These are phyloP conservation scores for Penstemon barbatus DNA, from an alignment of 257 asterid genomes.

Conservation along the genomic window DNA sequence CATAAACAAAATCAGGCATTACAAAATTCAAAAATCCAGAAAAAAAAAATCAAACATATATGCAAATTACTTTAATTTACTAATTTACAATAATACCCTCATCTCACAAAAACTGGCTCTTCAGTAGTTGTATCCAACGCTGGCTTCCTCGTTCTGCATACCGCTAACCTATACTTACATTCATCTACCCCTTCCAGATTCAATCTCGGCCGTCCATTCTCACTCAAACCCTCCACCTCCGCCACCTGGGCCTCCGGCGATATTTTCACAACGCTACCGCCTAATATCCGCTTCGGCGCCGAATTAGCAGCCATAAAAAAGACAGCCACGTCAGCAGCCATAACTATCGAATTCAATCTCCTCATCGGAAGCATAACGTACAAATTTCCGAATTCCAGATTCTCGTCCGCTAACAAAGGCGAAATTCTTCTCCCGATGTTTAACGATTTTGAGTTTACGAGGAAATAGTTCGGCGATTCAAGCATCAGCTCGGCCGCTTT, in stretches of 20 bases:
- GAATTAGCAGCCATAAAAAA: constrained; percentile 46
- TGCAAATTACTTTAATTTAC: too few relatives aligned
- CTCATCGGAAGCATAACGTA: constrained; percentile 59
- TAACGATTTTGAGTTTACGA: constrained; percentile 49
- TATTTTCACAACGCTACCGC: constrained; percentile 26
- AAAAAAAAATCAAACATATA: too few relatives aligned
- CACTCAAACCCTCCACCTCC: constrained; percentile 21
- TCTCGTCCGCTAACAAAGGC: constrained; percentile 70
- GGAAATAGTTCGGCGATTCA: constrained; percentile 51
- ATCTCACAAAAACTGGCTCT: constrained; percentile 45
- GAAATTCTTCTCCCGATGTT: constrained; percentile 51
- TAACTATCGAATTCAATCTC: constrained; percentile 50
- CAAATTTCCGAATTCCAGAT: constrained; percentile 51
- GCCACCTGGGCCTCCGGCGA: constrained; percentile 51
- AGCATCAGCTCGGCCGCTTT: constrained; percentile 85
- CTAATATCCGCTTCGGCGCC: constrained; percentile 53
- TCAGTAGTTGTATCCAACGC: constrained; percentile 53
- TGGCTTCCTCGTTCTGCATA: constrained; percentile 54
- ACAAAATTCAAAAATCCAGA: too few relatives aligned
- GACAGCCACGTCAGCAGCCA: constrained; percentile 56
- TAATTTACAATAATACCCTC: not conserved
- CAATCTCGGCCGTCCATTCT: constrained; percentile 34
- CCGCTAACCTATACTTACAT: constrained; percentile 36
- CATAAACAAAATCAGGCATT: too few relatives aligned
- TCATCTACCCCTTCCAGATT: constrained; percentile 31